Base-by-base conservation (phyloP, 1,139 yeast genomes). In the Yarrowia galli region DNA sequence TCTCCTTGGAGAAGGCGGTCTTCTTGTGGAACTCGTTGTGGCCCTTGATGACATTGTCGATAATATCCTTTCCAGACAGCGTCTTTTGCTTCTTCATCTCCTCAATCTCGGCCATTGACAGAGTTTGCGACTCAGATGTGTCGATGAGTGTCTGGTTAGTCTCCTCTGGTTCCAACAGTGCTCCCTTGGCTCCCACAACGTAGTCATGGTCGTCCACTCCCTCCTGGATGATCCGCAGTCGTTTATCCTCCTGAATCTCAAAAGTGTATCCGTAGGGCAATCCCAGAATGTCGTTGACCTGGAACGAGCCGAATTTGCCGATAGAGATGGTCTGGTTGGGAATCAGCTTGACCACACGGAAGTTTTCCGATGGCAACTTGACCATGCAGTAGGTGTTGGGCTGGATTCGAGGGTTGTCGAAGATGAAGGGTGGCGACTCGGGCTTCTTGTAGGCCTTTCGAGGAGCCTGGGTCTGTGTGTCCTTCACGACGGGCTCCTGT, bases 231-330 rank as follows among this genome's bases (percentile, higher is more conserved):
- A 74, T 70, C 23, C 69, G 65, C 46, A 75, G 70, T 45, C 70
- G 69, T 32, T 69, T 71, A 18, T 71, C 72, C 64, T 86, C 90
- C 38, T 83, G 75, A 53, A 95, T 89, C 76, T 95, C 98, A 78
- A 95, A 95, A 0, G 97, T 87, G 73, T 90, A 93, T 0, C 99
- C 99, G 73, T 86, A 89, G 6, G 95, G 90, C 74, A 83, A 88
- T 1, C 97, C 98, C 45, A 95, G 75, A 18, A 95, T 84, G 68
- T 87, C 89, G 72, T 88, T 85, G 6, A 89, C 92, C 54, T 84
- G 81, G 77, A 96, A 95, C 1, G 88, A 81, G 10, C 99, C 99
- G 78, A 95, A 96, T 77, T 95, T 95, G 1, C 99, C 99, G 71
- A 96, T 80, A 68, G 87, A 86, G 18, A 95, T 82, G 9, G 84